These are phyloP conservation scores for Daldinia bambusicola DNA, from an alignment of 495 filamentous ascomycete species.

Conservation along the genomic window DNA sequence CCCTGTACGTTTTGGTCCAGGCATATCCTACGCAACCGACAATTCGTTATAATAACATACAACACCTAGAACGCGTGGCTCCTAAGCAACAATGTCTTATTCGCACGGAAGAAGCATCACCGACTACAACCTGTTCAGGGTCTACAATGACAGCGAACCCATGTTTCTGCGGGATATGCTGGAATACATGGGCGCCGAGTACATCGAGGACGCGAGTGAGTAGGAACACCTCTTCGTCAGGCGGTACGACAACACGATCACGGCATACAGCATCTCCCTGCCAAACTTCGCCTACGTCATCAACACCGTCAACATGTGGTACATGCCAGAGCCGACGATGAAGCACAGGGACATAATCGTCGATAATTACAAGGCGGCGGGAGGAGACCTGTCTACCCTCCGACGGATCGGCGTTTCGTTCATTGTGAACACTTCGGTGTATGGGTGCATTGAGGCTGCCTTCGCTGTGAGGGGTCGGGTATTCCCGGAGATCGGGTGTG, in stretches of 20 bases:
- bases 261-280: conserved; percentile 11
- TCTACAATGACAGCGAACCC: not conserved
- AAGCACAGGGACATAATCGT: conserved; percentile 29
- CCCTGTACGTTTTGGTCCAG: not conserved
- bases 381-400: not conserved
- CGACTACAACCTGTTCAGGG: not conserved
- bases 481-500: not conserved
- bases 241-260: not conserved
- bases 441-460: conserved; percentile 3
- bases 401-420: conserved; percentile 3
- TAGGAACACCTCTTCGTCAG: not conserved
- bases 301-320: not conserved
- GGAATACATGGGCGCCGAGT: not conserved
- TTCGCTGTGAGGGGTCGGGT: not conserved
- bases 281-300: conserved; percentile 12
- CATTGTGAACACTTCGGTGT: not conserved
- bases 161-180: not conserved
- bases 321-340: not conserved
- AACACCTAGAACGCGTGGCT: too few species aligned
- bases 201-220: not conserved
- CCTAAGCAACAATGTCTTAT: conserved; percentile 4
- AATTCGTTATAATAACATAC: not conserved
- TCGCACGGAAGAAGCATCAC: conserved; percentile 5
- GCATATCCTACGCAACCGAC: not conserved
- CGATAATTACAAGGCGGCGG: conserved; percentile 20